Percentiles rank a stretch among this genome's conserved stretches.
These are phyloP conservation scores for Nymphaea thermarum DNA, from an alignment of 164 flowering plant species.

Conservation along the genomic window DNA sequence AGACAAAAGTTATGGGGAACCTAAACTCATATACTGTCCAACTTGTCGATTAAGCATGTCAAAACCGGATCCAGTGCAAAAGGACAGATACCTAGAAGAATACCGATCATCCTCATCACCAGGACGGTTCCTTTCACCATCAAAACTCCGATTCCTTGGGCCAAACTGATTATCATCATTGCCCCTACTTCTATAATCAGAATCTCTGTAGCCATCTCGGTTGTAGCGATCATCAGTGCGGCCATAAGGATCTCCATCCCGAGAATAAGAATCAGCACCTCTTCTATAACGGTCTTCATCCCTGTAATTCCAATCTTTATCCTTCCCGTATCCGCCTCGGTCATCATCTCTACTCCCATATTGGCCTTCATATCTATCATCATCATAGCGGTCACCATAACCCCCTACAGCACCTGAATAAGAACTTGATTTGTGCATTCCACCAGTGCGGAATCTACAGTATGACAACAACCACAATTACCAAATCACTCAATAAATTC, in stretches of 20 bases:
- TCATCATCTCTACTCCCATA: slow-evolving; percentile 51
- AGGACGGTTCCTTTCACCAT: slow-evolving; percentile 49
- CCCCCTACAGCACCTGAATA: slow-evolving; percentile 35
- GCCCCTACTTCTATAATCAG: slow-evolving; percentile 47
- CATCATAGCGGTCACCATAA: slow-evolving; percentile 54
- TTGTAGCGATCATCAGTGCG: slow-evolving; percentile 11
- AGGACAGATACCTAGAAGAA: slow-evolving; percentile 55
- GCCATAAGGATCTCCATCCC: slow-evolving; percentile 39
- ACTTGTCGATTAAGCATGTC: too few species aligned
- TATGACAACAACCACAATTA: background rate
- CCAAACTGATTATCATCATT: slow-evolving; percentile 51
- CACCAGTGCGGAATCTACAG: slow-evolving; percentile 57
- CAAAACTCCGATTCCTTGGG: slow-evolving; percentile 61
- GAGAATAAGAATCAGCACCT: slow-evolving; percentile 46
- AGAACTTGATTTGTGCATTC: slow-evolving; percentile 64
- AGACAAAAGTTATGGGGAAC: too few species aligned
- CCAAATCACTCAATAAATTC: background rate
- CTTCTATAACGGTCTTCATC: slow-evolving; percentile 67
- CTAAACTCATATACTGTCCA: too few species aligned
- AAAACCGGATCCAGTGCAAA: too few species aligned
- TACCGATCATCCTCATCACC: slow-evolving; percentile 72
- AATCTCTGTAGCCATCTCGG: slow-evolving; percentile 61
- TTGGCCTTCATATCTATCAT: slow-evolving; percentile 50
- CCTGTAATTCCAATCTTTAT: slow-evolving; percentile 41
- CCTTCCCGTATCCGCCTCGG: slow-evolving; percentile 68